These are phyloP conservation scores for Guadua angustifolia DNA, from an alignment of 176 grass and related monocot genomes.

Conservation along the genomic window DNA sequence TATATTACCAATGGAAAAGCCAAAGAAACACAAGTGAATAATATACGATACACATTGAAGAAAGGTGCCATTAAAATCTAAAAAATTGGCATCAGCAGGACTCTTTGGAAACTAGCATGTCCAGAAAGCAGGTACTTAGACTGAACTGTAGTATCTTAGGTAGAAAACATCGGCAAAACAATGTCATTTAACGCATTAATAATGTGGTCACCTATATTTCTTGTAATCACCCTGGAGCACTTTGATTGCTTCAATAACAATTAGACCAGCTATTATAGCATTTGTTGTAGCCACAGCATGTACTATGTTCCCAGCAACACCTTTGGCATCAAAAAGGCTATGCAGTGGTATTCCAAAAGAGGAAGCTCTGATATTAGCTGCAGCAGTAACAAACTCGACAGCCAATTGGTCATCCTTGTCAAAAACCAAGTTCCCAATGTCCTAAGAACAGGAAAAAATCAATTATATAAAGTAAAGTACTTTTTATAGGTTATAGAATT, in stretches of 20 bases:
- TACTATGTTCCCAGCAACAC: constrained; percentile 98
- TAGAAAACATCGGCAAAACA: not conserved
- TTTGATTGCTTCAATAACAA: constrained; percentile 98
- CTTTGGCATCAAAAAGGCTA: constrained; percentile 98
- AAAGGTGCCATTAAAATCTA: not conserved
- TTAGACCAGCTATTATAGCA: constrained; percentile 94
- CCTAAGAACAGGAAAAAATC: constrained; percentile 50
- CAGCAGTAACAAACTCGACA: constrained; percentile 91
- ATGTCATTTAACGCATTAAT: constrained; percentile 16
- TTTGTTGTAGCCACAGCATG: constrained; percentile 99
- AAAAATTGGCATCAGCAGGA: not conserved
- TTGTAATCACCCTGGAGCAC: constrained; percentile 78
- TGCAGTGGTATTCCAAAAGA: constrained; percentile 94
- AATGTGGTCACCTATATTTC: constrained; percentile 62
- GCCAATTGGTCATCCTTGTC: constrained; percentile 99
- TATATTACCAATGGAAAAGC: not conserved
- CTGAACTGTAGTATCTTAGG: not conserved
- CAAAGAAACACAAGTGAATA: not conserved
- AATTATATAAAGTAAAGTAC: constrained; percentile 2
- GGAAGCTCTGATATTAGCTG: constrained; percentile 95
- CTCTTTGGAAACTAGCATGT: constrained; percentile 17
- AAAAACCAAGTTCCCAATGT: constrained; percentile 84
- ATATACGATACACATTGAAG: not conserved
- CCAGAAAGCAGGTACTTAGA: constrained; percentile 16
- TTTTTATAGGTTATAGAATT: not conserved